phyloP scores from a whole-genome alignment of 768 basidiomycete species.

The Agaricus subrufescens region DNA sequence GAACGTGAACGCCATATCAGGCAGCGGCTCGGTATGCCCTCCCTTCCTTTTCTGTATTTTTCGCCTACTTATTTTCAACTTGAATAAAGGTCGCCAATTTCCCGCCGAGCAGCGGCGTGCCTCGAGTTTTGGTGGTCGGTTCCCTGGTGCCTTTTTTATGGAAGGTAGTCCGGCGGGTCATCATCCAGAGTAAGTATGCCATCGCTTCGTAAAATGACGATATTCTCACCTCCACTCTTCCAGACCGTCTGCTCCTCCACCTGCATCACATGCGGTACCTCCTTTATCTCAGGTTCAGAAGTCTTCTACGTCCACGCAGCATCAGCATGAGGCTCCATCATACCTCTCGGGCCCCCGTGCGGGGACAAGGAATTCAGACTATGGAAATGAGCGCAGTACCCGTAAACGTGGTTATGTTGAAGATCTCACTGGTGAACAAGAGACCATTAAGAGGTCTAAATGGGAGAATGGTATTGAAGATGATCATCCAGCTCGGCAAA shows the following conservation, averaged over 20 bases:
- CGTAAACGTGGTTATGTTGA: slow-evolving; percentile 10
- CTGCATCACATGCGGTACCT: background rate
- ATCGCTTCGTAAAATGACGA: background rate
- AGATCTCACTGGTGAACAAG: slow-evolving; percentile 8
- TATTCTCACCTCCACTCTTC: background rate
- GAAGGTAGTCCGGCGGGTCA: slow-evolving; percentile 4
- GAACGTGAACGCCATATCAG: slow-evolving; percentile 36
- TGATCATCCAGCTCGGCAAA: slow-evolving; percentile 3
- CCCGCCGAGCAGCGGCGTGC: slow-evolving; percentile 2
- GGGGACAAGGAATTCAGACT: background rate
- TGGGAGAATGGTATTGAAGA: background rate
- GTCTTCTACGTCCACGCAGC: background rate
- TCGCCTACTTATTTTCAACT: slow-evolving; percentile 1
- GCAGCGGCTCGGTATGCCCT: slow-evolving; percentile 38
- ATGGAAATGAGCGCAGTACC: background rate
- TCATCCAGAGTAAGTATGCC: slow-evolving; percentile 4
- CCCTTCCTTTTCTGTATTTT: slow-evolving; percentile 1
- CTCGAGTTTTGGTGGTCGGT: slow-evolving; percentile 4
- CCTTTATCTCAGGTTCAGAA: background rate
- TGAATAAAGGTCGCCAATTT: slow-evolving; percentile 2
- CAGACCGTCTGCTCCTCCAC: background rate
- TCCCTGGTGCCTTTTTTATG: slow-evolving; percentile 4
- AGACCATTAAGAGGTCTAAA: slow-evolving; percentile 11
- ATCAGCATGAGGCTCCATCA: background rate
- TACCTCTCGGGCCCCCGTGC: background rate